Percentiles rank a stretch among this genome's conserved stretches.
These are phyloP conservation scores for Schizophyllum amplum DNA, from an alignment of 1,284 basidiomycete genomes.

Conservation along the genomic window DNA sequence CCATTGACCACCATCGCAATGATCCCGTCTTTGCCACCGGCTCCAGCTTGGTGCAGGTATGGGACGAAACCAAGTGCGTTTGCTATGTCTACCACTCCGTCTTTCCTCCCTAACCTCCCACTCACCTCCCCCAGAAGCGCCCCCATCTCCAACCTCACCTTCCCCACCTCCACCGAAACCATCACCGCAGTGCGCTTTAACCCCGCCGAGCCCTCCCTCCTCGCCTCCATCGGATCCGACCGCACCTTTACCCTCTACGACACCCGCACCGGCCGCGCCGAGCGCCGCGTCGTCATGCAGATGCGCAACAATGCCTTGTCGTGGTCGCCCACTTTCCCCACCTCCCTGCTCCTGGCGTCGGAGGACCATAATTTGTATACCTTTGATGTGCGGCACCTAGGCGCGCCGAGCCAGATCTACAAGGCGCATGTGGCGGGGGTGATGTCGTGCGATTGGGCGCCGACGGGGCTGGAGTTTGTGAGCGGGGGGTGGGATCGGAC, in stretches of 20 bases:
- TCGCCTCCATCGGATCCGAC: slow-evolving; percentile 91
- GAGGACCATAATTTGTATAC: slow-evolving; percentile 99
- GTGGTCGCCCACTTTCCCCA: slow-evolving; percentile 96
- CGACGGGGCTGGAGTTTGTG: slow-evolving; percentile 94
- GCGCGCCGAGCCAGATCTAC: slow-evolving; percentile 87
- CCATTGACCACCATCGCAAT: slow-evolving; percentile 88
- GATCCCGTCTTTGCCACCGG: slow-evolving; percentile 91
- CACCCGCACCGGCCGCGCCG: slow-evolving; percentile 91
- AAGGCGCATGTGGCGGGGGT: slow-evolving; percentile 97
- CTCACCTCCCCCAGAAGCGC: slow-evolving; percentile 39
- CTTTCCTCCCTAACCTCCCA: not conserved
- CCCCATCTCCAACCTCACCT: slow-evolving; percentile 75
- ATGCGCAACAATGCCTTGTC: slow-evolving; percentile 85
- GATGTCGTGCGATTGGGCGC: slow-evolving; percentile 89
- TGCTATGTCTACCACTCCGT: not conserved
- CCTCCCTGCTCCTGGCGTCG: slow-evolving; percentile 84
- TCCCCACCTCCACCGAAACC: slow-evolving; percentile 80
- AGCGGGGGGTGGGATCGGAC: slow-evolving; percentile 97
- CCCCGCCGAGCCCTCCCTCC: slow-evolving; percentile 85
- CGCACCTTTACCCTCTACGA: slow-evolving; percentile 96
- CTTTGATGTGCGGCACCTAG: slow-evolving; percentile 88
- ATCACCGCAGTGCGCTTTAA: slow-evolving; percentile 90
- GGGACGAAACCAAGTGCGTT: slow-evolving; percentile 89
- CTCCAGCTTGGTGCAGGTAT: slow-evolving; percentile 89
- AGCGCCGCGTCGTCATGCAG: slow-evolving; percentile 88